These are phyloP conservation scores for Fusarium domesticum DNA, from an alignment of 2,329 filamentous ascomycete species.

Conservation along the genomic window DNA sequence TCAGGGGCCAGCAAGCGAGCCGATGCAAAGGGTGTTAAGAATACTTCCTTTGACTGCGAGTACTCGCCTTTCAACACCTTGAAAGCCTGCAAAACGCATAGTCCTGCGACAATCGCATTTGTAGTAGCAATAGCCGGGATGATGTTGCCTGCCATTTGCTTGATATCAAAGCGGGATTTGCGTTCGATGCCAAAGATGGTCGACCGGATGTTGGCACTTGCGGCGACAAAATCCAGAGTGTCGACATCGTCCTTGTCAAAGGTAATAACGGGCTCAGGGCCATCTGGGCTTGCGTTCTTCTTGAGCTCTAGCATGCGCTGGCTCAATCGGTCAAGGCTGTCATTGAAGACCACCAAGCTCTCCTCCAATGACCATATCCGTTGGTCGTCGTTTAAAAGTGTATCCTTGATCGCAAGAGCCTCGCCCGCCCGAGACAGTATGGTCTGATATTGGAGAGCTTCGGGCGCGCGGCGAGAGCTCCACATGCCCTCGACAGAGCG, in stretches of 20 bases:
- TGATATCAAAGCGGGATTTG: constrained; percentile 93
- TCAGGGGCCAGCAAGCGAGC: constrained; percentile 59
- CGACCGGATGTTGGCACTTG: constrained; percentile 86
- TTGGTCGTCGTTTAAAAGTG: constrained; percentile 65
- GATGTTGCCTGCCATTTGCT: constrained; percentile 99
- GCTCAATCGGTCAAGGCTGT: constrained; percentile 76
- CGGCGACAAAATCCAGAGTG: constrained; percentile 89
- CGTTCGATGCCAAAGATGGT: constrained; percentile 82
- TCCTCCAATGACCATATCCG: constrained; percentile 77
- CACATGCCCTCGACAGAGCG: constrained; percentile 94
- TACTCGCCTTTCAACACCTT: constrained; percentile 79
- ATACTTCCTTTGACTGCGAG: constrained; percentile 74
- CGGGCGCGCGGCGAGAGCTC: constrained; percentile 75
- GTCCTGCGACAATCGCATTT: constrained; percentile 89
- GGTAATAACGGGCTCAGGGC: constrained; percentile 63
- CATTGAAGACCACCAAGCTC: constrained; percentile 80
- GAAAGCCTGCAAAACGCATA: constrained; percentile 90
- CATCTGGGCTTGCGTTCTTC: constrained; percentile 43
- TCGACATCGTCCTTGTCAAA: constrained; percentile 98
- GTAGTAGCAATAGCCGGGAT: constrained; percentile 98
- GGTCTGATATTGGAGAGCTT: constrained; percentile 66
- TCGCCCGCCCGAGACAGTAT: constrained; percentile 52
- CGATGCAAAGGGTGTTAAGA: constrained; percentile 66
- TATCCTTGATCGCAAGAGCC: constrained; percentile 50
- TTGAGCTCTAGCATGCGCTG: constrained; percentile 67